A percentile compares a stretch with the other conserved stretches of the same genome.
phyloP scores from a whole-genome alignment of 2,329 filamentous ascomycete species.

The Dactylella cylindrospora region DNA sequence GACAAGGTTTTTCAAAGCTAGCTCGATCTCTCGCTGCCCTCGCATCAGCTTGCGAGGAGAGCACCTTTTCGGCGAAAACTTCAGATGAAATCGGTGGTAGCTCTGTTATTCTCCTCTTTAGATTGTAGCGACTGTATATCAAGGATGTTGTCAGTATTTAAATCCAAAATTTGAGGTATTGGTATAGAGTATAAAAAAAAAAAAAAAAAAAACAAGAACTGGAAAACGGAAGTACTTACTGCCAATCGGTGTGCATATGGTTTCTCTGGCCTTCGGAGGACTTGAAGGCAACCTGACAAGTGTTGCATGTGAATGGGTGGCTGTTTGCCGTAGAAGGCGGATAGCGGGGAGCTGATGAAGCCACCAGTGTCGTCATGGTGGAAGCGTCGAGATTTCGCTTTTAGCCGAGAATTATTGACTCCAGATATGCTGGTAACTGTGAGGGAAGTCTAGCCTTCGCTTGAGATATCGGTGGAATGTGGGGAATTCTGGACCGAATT shows the following conservation, averaged over 20 bases:
- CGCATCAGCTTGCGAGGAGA: constrained; percentile 82
- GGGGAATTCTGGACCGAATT: too few species aligned
- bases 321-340: constrained; percentile 49
- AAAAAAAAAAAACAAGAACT: constrained; percentile 9
- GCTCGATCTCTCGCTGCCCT: constrained; percentile 84
- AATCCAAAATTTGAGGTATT: constrained; percentile 2
- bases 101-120: constrained; percentile 89
- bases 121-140: constrained; percentile 75
- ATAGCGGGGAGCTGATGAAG: constrained; percentile 27
- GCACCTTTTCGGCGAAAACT: constrained; percentile 90
- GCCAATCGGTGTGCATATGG: constrained; percentile 99
- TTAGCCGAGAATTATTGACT: too few species aligned
- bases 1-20: constrained; percentile 80
- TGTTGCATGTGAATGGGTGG: constrained; percentile 97
- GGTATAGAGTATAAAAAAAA: constrained; percentile 38
- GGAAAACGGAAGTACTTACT: constrained; percentile 63
- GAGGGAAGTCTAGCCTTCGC: not conserved
- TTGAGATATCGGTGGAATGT: too few species aligned
- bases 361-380: constrained; percentile 43
- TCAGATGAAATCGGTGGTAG: constrained; percentile 89
- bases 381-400: too few species aligned
- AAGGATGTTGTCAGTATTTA: constrained; percentile 4
- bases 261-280: constrained; percentile 88
- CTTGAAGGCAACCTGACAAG: constrained; percentile 93
- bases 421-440: too few species aligned